A percentile compares a stretch with the other conserved stretches of the same genome.
phyloP scores from a whole-genome alignment of 495 filamentous ascomycete species.

The Talaromyces nanjingensis region DNA sequence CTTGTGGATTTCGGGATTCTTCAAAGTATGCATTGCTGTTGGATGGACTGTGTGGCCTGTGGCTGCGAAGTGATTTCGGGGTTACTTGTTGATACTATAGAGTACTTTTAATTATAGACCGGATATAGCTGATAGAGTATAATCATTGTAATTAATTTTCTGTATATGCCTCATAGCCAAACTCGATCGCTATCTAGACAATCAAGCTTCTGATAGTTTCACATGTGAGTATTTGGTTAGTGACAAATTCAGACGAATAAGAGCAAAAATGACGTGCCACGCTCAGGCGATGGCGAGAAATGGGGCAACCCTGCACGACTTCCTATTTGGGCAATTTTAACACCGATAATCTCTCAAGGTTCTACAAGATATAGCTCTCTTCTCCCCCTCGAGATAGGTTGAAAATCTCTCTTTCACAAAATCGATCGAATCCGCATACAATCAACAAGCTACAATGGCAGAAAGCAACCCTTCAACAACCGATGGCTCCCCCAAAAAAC shows the following conservation, averaged over 20 bases:
- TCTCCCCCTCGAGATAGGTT: not conserved
- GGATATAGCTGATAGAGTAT: not conserved
- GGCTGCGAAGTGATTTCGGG: conserved; percentile 8
- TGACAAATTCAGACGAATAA: not conserved
- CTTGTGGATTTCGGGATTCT: conserved; percentile 51
- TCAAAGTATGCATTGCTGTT: conserved; percentile 44
- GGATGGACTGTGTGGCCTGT: conserved; percentile 38
- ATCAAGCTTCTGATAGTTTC: not conserved
- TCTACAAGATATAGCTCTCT: not conserved
- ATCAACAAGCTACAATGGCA: conserved; percentile 9
- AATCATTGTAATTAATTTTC: not conserved
- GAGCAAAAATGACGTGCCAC: conserved; percentile 15
- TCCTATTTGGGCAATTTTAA: not conserved
- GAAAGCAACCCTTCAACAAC: not conserved
- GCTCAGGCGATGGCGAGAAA: conserved; percentile 11
- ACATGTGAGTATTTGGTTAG: no score
- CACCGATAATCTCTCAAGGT: not conserved
- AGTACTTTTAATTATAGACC: not conserved
- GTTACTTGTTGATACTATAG: not conserved
- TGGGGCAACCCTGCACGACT: not conserved
- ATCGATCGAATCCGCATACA: conserved; percentile 1
- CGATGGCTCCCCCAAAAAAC: conserved; percentile 29
- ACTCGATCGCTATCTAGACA: not conserved
- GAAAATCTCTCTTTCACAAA: not conserved
- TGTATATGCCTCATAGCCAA: not conserved